A percentile compares a stretch with the other conserved stretches of the same genome.
Conservation (phyloP, 306 rosid species). For the Vigna radiata region DNA sequence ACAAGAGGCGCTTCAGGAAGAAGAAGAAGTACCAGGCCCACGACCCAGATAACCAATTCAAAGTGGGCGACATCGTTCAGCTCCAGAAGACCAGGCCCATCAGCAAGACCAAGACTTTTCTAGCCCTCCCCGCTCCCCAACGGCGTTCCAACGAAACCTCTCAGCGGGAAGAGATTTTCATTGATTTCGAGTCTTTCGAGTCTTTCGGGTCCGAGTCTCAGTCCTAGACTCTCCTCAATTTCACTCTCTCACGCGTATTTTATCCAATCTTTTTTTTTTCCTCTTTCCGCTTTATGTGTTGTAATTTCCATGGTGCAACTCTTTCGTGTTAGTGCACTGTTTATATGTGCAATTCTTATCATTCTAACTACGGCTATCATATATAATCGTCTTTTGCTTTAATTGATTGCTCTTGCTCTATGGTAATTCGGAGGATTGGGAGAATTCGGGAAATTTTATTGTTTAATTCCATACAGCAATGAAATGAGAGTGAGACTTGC, state of each 20-base stretch:
- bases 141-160: slow-evolving; percentile 38
- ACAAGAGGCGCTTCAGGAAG: slow-evolving; percentile 86
- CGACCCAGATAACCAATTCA: slow-evolving; percentile 84
- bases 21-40: slow-evolving; percentile 99
- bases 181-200: slow-evolving; percentile 13
- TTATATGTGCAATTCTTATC: slow-evolving; percentile 15
- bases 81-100: slow-evolving; percentile 79
- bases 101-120: slow-evolving; percentile 86
- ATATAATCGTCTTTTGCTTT: not conserved
- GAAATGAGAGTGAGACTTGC: not conserved
- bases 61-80: slow-evolving; percentile 83
- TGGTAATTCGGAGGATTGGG: not conserved
- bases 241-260: slow-evolving; percentile 11
- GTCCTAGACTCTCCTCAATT: not conserved
- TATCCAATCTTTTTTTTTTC: not conserved
- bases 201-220: slow-evolving; percentile 69
- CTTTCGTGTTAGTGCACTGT: not conserved
- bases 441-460: not conserved
- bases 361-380: not conserved
- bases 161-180: slow-evolving; percentile 52
- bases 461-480: not conserved
- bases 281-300: slow-evolving; percentile 2
- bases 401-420: not conserved
- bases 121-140: slow-evolving; percentile 63
- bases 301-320: slow-evolving; percentile 24